Conservation (phyloP, 805 yeast species). For the Brettanomyces bruxellensis region DNA sequence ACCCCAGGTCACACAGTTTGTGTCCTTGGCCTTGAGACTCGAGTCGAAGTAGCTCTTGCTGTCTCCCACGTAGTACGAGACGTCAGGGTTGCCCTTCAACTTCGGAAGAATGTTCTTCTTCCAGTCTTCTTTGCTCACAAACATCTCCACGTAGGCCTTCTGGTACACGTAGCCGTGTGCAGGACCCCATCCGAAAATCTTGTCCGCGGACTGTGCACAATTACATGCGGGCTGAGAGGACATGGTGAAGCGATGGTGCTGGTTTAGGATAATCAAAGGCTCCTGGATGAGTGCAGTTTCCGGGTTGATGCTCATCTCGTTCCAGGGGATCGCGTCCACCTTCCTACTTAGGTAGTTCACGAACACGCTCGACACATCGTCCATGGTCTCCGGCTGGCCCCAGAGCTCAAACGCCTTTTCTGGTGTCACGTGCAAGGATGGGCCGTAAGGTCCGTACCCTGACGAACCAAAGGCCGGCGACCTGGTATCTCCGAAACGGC, state of each 20-base stretch:
- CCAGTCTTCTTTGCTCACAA: conserved; percentile 72
- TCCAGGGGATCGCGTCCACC: conserved; percentile 83
- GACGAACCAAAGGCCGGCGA: conserved; percentile 94
- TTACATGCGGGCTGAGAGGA: conserved; percentile 96
- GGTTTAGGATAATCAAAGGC: conserved; percentile 72
- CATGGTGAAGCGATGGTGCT: conserved; percentile 69
- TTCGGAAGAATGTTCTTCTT: conserved; percentile 40
- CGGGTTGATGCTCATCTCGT: conserved; percentile 73
- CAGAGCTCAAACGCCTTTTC: conserved; percentile 62
- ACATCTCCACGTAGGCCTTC: conserved; percentile 87
- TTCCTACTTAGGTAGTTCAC: conserved; percentile 65
- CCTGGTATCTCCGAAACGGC: conserved; percentile 89
- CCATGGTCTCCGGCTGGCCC: conserved; percentile 61
- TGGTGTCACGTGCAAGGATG: conserved; percentile 68
- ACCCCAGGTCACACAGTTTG: conserved; percentile 96
- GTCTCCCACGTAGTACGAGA: conserved; percentile 74
- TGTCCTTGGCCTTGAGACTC: conserved; percentile 44
- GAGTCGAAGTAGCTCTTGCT: conserved; percentile 47
- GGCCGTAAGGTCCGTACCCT: conserved; percentile 78
- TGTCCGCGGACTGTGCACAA: conserved; percentile 69
- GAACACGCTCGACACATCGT: conserved; percentile 61
- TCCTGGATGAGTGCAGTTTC: conserved; percentile 93
- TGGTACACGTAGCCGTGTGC: conserved; percentile 81
- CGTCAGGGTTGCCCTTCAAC: conserved; percentile 37
- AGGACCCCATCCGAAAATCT: conserved; percentile 97